phyloP scores from a whole-genome alignment of 2,329 filamentous ascomycete species.

The Colletotrichum tropicale region DNA sequence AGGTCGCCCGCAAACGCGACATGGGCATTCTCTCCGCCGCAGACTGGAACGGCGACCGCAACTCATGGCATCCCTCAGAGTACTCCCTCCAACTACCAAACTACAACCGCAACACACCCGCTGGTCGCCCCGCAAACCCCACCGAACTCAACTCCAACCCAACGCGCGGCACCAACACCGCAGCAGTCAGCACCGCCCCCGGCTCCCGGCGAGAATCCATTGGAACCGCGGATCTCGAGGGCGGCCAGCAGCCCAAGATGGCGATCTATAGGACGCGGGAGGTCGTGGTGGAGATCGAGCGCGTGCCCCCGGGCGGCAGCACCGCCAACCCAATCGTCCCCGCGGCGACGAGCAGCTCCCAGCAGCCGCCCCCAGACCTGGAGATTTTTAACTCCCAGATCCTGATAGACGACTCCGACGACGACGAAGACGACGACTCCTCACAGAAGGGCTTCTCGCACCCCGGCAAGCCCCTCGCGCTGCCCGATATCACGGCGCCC shows the following conservation, averaged over 20 bases:
- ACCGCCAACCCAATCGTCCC: background rate
- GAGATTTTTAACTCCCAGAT: background rate
- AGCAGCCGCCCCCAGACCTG: background rate
- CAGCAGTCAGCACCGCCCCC: background rate
- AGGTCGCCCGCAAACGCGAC: conserved; percentile 31
- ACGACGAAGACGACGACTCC: background rate
- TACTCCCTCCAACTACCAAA: conserved; percentile 5
- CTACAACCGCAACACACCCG: background rate
- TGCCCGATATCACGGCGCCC: conserved; percentile 1
- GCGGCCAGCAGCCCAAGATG: conserved; percentile 11
- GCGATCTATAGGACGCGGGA: conserved; percentile 9
- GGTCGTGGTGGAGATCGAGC: conserved; percentile 11
- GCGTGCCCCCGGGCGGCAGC: background rate
- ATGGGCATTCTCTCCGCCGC: conserved; percentile 3
- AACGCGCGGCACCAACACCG: background rate
- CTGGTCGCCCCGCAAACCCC: background rate
- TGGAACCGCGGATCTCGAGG: background rate
- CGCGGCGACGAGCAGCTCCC: background rate
- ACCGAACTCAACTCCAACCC: background rate
- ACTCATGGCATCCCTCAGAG: conserved; percentile 1
- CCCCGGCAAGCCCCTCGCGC: background rate
- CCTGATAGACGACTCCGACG: background rate
- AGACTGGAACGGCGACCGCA: background rate
- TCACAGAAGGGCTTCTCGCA: background rate
- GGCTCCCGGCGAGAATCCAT: background rate